phyloP scores from a whole-genome alignment of 2,329 filamentous ascomycete genomes.

The Akanthomyces dipterigenus region DNA sequence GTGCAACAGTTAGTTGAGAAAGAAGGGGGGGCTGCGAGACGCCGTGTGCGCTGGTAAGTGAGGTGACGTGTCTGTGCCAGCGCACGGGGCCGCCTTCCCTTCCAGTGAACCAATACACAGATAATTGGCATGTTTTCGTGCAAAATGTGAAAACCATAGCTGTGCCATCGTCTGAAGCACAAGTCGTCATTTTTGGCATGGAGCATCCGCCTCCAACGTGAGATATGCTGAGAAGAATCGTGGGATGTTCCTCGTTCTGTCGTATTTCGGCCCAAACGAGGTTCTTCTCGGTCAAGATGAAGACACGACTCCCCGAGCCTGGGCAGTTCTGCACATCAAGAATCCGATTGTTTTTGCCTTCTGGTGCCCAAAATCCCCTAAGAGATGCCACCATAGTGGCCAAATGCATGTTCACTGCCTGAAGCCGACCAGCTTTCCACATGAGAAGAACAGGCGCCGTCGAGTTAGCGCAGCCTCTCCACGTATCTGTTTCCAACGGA shows the following conservation, averaged over 20 bases:
- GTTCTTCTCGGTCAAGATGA: conserved; percentile 6
- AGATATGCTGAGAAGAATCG: conserved; percentile 4
- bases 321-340: conserved; percentile 1
- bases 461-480: conserved; percentile 12
- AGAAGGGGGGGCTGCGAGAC: conserved; percentile 12
- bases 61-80: conserved; percentile 31
- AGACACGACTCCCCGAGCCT: background rate
- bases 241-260: background rate
- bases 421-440: conserved; percentile 30
- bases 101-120: conserved; percentile 29
- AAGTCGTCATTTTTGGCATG: conserved; percentile 22
- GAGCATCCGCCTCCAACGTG: background rate
- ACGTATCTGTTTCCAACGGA: conserved; percentile 2
- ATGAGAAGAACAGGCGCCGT: conserved; percentile 22
- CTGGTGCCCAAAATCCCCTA: conserved; percentile 2
- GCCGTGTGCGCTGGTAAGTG: conserved; percentile 17
- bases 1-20: conserved; percentile 24
- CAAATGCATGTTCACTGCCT: conserved; percentile 30
- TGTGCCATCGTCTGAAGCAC: conserved; percentile 13
- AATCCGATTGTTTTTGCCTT: background rate
- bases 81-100: conserved; percentile 22
- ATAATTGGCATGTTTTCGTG: conserved; percentile 24
- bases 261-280: conserved; percentile 8
- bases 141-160: conserved; percentile 30
- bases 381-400: conserved; percentile 18